These are phyloP conservation scores for Filobasidium uniguttulatum DNA, from an alignment of 1,284 basidiomycete species.

Conservation along the genomic window DNA sequence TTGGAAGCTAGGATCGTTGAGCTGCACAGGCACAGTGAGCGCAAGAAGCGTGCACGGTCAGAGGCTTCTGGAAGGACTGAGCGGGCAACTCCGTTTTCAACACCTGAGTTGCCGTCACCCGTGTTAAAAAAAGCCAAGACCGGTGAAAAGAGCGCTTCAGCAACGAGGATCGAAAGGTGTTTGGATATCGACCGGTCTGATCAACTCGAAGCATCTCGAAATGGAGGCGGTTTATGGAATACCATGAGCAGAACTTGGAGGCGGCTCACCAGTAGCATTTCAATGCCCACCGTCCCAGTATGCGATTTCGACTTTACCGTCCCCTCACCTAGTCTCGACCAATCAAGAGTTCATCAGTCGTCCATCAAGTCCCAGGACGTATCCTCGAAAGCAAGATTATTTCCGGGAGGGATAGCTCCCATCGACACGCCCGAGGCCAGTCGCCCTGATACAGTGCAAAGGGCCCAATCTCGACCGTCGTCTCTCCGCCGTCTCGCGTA, in stretches of 20 bases:
- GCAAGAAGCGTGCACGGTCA: neutral
- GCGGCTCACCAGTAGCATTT: neutral
- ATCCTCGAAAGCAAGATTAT: neutral
- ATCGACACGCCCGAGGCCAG: neutral
- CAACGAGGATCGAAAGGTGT: neutral
- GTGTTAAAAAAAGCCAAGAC: neutral
- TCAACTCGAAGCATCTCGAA: too few species aligned
- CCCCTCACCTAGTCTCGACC: neutral
- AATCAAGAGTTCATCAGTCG: neutral
- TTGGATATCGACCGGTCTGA: neutral
- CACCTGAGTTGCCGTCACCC: neutral
- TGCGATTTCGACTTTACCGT: neutral
- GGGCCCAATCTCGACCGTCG: too few species aligned
- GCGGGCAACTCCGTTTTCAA: neutral
- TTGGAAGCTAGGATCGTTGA: neutral
- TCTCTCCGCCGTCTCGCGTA: too few species aligned
- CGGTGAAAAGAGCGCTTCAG: neutral
- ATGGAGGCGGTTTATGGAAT: neutral
- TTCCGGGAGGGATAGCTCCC: neutral
- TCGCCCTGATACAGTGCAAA: neutral
- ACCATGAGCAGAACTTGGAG: neutral
- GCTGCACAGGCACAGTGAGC: neutral
- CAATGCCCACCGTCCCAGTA: neutral
- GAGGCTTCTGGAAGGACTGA: neutral
- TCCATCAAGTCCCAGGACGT: neutral